Conservation (phyloP, 805 yeast genomes). For the Ogataea siamensis region DNA sequence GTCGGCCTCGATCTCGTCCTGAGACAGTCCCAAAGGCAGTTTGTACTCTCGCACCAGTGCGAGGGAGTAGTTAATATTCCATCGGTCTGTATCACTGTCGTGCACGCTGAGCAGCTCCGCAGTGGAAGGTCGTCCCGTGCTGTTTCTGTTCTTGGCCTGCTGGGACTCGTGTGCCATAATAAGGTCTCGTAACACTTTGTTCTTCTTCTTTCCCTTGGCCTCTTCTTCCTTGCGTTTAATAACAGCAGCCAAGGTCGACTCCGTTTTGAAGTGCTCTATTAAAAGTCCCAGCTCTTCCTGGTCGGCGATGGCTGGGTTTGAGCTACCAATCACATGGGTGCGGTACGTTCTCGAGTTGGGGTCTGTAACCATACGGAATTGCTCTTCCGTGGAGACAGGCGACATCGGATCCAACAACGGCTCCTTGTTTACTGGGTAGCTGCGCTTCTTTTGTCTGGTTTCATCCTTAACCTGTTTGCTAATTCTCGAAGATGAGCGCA, state of each 20-base stretch:
- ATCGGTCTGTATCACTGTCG: constrained; percentile 6
- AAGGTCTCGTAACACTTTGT: constrained; percentile 14
- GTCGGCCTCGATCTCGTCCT: constrained; percentile 31
- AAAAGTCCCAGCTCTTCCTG: constrained; percentile 22
- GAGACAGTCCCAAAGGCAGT: constrained; percentile 29
- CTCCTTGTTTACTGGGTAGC: not conserved
- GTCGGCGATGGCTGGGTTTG: constrained; percentile 18
- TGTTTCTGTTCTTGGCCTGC: constrained; percentile 5
- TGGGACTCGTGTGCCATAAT: constrained; percentile 9
- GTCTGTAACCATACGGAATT: constrained; percentile 32
- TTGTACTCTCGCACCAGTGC: constrained; percentile 25
- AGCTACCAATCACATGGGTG: constrained; percentile 24
- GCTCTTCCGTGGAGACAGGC: constrained; percentile 33
- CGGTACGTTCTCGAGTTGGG: constrained; percentile 28
- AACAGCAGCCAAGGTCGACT: constrained; percentile 11
- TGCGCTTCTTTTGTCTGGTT: constrained; percentile 4
- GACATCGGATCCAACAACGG: constrained; percentile 31
- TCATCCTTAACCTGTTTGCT: constrained; percentile 9
- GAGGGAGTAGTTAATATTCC: constrained; percentile 25
- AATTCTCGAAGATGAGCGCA: constrained; percentile 13
- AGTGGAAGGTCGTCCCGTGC: constrained; percentile 7
- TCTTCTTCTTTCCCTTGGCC: constrained; percentile 10
- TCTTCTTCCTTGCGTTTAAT: constrained; percentile 12
- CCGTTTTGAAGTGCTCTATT: constrained; percentile 17
- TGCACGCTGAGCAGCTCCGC: constrained; percentile 8